Evolutionary conservation across 1,284 basidiomycete genomes (phyloP).

Genomic region (Marasmius fiardii): DNA sequence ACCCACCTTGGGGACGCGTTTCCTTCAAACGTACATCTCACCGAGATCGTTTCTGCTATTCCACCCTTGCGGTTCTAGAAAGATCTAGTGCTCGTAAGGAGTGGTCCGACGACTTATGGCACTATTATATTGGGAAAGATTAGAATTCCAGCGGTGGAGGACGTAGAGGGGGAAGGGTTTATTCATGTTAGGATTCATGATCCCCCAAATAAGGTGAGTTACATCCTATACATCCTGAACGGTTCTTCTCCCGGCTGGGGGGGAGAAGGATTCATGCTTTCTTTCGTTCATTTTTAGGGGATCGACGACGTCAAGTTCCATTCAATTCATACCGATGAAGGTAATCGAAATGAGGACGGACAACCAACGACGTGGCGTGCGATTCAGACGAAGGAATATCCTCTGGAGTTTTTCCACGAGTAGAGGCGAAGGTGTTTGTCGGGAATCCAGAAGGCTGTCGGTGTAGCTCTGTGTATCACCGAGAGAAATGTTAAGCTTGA

Average conservation of each 20-base stretch:
- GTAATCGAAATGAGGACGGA: constrained; percentile 45
- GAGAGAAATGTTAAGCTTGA: too few species aligned
- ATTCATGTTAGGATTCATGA: constrained; percentile 75
- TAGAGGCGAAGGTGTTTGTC: too few species aligned
- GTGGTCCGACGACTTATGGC: constrained; percentile 54
- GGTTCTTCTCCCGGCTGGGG: background rate
- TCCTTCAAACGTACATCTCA: too few species aligned
- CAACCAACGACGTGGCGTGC: constrained; percentile 59
- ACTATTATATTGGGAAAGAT: constrained; percentile 75
- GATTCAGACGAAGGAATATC: constrained; percentile 54
- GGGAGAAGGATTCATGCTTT: background rate
- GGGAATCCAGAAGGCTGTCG: too few species aligned
- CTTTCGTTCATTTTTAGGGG: constrained; percentile 41
- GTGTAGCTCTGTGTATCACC: too few species aligned
- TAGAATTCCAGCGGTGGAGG: constrained; percentile 61
- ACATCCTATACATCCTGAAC: too few species aligned
- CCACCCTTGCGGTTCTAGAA: too few species aligned
- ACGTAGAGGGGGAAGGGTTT: constrained; percentile 60
- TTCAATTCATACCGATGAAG: constrained; percentile 68
- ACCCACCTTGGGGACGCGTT: background rate
- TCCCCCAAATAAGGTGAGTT: constrained; percentile 65
- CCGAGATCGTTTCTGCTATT: too few species aligned
- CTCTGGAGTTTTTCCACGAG: constrained; percentile 74
- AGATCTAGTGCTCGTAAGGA: constrained; percentile 57
- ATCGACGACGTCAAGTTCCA: constrained; percentile 65